Base-by-base conservation (phyloP, 2,329 filamentous ascomycete species). In the Colletotrichum magnum region DNA sequence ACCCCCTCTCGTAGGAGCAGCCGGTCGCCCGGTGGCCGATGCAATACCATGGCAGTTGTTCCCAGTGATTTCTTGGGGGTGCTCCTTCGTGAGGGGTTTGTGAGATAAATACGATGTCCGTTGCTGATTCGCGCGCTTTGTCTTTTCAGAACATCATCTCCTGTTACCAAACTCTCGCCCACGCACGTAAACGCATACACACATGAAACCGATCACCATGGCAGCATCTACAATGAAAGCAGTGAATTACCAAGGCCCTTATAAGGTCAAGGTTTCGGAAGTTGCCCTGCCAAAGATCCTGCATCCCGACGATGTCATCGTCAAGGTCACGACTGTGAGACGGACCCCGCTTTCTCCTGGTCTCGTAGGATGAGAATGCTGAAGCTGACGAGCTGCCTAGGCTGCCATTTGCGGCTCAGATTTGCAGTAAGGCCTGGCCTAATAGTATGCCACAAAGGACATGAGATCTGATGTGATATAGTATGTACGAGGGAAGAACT, bases 401-500 rank as follows among this genome's bases (percentile, higher is more conserved):
- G 77, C 78, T 51, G 87, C 86, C 3, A 88, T 89, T 56, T 88
- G 87, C 73, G 87, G 87, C 12, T 87, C 85, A 0, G 84, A 86
- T 64, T 74, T 86, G 54, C 83, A 85, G 78, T 79, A 77, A 75
- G 80, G 73, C 7, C 13, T 10, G 13, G 10, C 28, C 53, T 72
- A 4, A 52, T 9, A 36, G 32, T 3, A 36, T 10, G 32, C 32
- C 10, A 10, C 9, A 36, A 36, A 36, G 32, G 9, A 36, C 32
- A 36, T 36, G 5, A 73, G 13, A 2, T 62, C 47, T 70, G 0
- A 70, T 61, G 43, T 69, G 15, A 4, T 82, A 68, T 78, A 89
- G 79, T 76, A 90, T 90, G 88, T 92, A 92, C 68, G 88, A 92
- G 76, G 90, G 89, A 2, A 79, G 89, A 60, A 92, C 89, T 0